Base-by-base conservation (phyloP, 352 stramenopile species). In the Phytophthora brassicae region DNA sequence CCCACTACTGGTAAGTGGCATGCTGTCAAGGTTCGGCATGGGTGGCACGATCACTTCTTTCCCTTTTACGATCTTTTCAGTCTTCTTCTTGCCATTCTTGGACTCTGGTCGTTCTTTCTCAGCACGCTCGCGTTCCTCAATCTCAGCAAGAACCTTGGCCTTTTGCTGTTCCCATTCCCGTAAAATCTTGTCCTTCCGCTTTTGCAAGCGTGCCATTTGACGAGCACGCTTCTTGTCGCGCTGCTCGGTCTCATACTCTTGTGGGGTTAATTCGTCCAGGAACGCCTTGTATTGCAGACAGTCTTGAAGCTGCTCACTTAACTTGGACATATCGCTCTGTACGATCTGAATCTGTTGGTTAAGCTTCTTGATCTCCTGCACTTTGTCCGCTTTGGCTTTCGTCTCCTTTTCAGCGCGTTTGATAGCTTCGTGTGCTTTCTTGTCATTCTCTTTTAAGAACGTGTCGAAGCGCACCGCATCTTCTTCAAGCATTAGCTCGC, bases 401-500 rank as follows among this genome's bases (percentile, higher is more conserved):
- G 92, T 98, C 70, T 98, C 92, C 38, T 94, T 94, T 63, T 99
- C 95, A 4, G 93, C 92, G 19, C 82, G 75, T 52, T 98, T 98
- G 60, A 98, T 98, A 4, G 95, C 94, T 53, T 97, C 92, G 66
- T 98, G 90, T n/a, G 95, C 92, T 62, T 98, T 98, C 63, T 96
- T 97, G 81, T 98, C 95, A 64, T 98, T 98, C 59, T 98, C 95
- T 60, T 98, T 98, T n/a, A 98, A 62, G 35, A 98, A 98, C 16
- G 92, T 97, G 63, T 98, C 95, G 52, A 98, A 98, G 16, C 91
- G 83, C 42, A 98, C 90, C 6, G 94, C 92, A 54, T 98, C 95
- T 68, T 98, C 90, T 73, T 98, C 95, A 0, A 98, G 79, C 93
- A 98, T 98, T 24, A 97, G 66, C 66, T 98, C 94, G 47, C 86